Percentiles rank a stretch among this genome's conserved stretches.
Conservation (phyloP, 2,329 filamentous ascomycete genomes). For the Phialemonium atrogriseum region DNA sequence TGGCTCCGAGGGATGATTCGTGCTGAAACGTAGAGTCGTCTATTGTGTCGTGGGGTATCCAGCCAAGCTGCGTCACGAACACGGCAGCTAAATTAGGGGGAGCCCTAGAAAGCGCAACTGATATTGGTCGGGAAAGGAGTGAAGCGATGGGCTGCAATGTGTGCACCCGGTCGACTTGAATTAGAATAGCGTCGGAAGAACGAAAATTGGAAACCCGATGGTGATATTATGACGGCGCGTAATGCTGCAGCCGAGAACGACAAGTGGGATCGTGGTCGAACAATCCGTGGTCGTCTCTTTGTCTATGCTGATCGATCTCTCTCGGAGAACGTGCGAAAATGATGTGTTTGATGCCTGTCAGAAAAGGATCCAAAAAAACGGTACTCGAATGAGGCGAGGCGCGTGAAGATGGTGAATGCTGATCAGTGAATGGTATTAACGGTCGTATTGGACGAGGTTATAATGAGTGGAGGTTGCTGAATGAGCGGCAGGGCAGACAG, state of each 20-base stretch:
- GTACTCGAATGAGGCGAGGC: neutral
- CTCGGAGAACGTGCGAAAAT: neutral
- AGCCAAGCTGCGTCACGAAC: neutral
- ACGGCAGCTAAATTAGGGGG: too few species aligned
- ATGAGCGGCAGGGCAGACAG: neutral
- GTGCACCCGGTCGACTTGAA: neutral
- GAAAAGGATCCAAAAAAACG: neutral
- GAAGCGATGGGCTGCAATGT: too few species aligned
- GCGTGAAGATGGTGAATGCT: neutral
- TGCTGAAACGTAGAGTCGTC: slow-evolving; percentile 5
- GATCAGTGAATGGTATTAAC: neutral
- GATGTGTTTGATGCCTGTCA: neutral
- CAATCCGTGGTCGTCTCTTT: slow-evolving; percentile 1
- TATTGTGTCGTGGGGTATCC: neutral
- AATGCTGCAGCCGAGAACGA: neutral
- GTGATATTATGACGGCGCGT: neutral
- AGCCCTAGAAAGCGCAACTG: too few species aligned
- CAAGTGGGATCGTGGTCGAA: slow-evolving; percentile 1
- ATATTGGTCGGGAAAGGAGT: too few species aligned
- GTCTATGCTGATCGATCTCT: slow-evolving; percentile 1
- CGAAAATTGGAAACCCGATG: neutral
- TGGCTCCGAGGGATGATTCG: slow-evolving; percentile 39
- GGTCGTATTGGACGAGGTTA: neutral
- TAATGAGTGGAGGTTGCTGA: slow-evolving; percentile 2
- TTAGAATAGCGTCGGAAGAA: slow-evolving; percentile 2